Evolutionary conservation across 768 basidiomycete genomes (phyloP).

Genomic region (Pseudohyphozyma bogoriensis): DNA sequence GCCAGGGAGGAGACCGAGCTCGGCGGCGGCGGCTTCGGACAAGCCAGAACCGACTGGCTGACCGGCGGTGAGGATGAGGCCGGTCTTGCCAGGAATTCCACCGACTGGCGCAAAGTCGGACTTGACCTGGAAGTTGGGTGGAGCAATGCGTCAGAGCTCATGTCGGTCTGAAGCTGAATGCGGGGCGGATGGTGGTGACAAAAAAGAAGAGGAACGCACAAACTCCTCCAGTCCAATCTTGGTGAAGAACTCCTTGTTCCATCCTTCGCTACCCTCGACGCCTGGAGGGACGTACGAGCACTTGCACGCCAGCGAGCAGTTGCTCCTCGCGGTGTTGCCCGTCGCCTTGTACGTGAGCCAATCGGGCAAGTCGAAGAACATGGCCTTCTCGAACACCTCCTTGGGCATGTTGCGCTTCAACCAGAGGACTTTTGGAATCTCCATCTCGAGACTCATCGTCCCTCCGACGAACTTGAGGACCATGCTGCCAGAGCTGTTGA

Average conservation of each 20-base stretch:
- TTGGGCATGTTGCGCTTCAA: conserved; percentile 76
- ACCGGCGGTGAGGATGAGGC: conserved; percentile 60
- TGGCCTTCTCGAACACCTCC: conserved; percentile 47
- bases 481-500: conserved; percentile 71
- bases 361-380: conserved; percentile 40
- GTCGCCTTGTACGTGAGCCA: conserved; percentile 81
- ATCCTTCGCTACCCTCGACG: conserved; percentile 52
- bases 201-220: conserved; percentile 33
- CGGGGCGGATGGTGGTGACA: too few species aligned
- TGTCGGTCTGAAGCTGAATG: neutral
- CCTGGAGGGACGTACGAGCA: conserved; percentile 75
- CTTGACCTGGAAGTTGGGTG: conserved; percentile 39
- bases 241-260: conserved; percentile 79
- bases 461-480: conserved; percentile 94
- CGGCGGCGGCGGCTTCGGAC: conserved; percentile 63
- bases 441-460: conserved; percentile 96
- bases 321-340: conserved; percentile 59
- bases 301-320: conserved; percentile 92
- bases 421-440: conserved; percentile 95
- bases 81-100: conserved; percentile 47
- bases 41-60: conserved; percentile 78
- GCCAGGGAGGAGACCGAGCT: conserved; percentile 73
- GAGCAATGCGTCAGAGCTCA: neutral
- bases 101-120: conserved; percentile 68
- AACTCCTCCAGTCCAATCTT: conserved; percentile 70